A percentile compares a stretch with the other conserved stretches of the same genome.
phyloP scores from a whole-genome alignment of 352 stramenopile genomes.

The Phytophthora palmivora region DNA sequence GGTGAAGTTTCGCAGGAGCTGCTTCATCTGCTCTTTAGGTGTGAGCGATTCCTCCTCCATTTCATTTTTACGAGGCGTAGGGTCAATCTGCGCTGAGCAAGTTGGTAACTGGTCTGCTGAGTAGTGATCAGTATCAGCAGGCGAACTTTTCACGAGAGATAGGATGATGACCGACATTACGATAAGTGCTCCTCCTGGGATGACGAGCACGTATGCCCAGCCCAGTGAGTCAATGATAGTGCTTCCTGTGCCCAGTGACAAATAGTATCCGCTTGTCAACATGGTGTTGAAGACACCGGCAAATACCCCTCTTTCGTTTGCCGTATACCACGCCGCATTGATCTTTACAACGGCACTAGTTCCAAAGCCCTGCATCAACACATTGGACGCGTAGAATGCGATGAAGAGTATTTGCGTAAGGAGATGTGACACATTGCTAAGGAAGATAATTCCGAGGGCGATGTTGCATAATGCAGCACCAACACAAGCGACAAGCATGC shows the following conservation, averaged over 20 bases:
- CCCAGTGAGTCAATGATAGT: constrained; percentile 69
- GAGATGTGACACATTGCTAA: constrained; percentile 38
- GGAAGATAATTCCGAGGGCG: constrained; percentile 60
- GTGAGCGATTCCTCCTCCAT: constrained; percentile 13
- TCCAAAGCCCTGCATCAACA: constrained; percentile 79
- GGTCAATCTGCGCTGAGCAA: constrained; percentile 23
- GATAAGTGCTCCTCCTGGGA: constrained; percentile 58
- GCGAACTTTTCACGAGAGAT: constrained; percentile 64
- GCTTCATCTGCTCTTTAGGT: constrained; percentile 49
- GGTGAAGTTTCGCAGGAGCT: constrained; percentile 62
- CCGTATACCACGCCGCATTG: constrained; percentile 75
- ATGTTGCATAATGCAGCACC: constrained; percentile 73
- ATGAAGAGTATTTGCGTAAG: constrained; percentile 58
- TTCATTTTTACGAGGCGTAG: constrained; percentile 9
- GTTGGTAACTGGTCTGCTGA: constrained; percentile 35
- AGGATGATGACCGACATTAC: constrained; percentile 65
- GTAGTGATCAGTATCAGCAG: constrained; percentile 50
- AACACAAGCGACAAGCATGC: constrained; percentile 75
- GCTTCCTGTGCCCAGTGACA: constrained; percentile 69
- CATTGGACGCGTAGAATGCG: constrained; percentile 68
- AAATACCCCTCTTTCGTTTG: constrained; percentile 73
- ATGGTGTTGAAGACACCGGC: constrained; percentile 82
- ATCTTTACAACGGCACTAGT: constrained; percentile 89
- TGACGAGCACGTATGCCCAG: constrained; percentile 78
- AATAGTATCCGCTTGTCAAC: constrained; percentile 78